Evolutionary conservation across 179 eudicot species (phyloP).

Genomic region (Actinidia arguta): DNA sequence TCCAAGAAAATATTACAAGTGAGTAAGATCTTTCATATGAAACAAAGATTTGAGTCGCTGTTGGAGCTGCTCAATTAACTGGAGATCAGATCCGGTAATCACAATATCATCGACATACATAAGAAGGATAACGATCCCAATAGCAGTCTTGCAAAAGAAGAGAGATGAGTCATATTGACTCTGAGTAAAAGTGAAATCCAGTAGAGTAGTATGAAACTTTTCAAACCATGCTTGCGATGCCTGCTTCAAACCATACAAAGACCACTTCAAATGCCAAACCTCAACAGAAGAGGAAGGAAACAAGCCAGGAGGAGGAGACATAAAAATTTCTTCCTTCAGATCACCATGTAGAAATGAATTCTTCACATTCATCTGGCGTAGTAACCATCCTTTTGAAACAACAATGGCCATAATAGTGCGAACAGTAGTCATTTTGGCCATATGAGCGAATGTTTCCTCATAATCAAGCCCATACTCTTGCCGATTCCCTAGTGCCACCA

Average conservation of each 20-base stretch:
- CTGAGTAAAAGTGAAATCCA: neutral
- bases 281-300: neutral
- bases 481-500: neutral
- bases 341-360: neutral
- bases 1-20: constrained; percentile 8
- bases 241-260: neutral
- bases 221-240: constrained; percentile 11
- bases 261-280: neutral
- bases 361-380: neutral
- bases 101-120: neutral
- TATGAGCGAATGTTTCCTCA: neutral
- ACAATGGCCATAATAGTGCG: neutral
- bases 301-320: neutral
- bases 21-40: constrained; percentile 21
- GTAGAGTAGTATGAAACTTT: constrained; percentile 11
- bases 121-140: neutral
- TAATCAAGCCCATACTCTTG: neutral
- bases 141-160: neutral
- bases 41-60: neutral
- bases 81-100: neutral
- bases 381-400: neutral
- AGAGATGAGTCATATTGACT: constrained; percentile 16
- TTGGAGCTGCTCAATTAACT: neutral
- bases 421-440: neutral
- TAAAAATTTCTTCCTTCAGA: no score